These are phyloP conservation scores for Fraxinus xanthoxyloides DNA, from an alignment of 305 asterid species.

Conservation along the genomic window DNA sequence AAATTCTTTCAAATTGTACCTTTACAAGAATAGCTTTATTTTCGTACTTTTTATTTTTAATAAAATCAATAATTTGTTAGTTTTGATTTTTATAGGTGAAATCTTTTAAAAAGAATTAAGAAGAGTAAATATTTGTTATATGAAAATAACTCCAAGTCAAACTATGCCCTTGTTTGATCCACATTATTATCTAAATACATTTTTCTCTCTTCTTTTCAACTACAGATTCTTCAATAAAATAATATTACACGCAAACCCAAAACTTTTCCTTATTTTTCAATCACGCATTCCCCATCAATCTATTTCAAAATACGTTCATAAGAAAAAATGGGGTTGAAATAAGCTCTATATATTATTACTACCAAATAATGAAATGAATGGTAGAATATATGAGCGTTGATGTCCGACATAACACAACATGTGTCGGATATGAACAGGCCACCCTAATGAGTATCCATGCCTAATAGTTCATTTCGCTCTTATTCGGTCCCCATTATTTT, in stretches of 20 bases:
- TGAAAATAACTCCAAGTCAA: neutral
- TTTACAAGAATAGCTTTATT: neutral
- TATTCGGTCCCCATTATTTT: too few species aligned
- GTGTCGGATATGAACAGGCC: neutral
- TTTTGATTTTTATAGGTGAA: neutral
- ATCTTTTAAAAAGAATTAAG: neutral
- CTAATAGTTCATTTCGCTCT: neutral
- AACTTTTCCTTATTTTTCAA: too few species aligned
- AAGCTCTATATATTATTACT: too few species aligned
- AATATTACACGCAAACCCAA: too few species aligned
- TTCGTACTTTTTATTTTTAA: neutral
- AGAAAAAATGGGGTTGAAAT: too few species aligned
- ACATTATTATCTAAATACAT: too few species aligned
- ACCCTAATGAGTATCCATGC: neutral
- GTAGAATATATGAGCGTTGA: neutral
- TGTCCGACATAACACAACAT: neutral
- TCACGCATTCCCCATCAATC: too few species aligned
- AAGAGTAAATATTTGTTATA: neutral
- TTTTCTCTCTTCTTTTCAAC: too few species aligned
- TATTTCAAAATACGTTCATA: too few species aligned
- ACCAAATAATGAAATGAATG: neutral
- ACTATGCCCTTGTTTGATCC: neutral
- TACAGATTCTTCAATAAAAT: too few species aligned
- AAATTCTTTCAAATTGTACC: neutral
- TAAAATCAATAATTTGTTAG: neutral